phyloP scores from a whole-genome alignment of 176 grass and related monocot species.

The Zoysia japonica region DNA sequence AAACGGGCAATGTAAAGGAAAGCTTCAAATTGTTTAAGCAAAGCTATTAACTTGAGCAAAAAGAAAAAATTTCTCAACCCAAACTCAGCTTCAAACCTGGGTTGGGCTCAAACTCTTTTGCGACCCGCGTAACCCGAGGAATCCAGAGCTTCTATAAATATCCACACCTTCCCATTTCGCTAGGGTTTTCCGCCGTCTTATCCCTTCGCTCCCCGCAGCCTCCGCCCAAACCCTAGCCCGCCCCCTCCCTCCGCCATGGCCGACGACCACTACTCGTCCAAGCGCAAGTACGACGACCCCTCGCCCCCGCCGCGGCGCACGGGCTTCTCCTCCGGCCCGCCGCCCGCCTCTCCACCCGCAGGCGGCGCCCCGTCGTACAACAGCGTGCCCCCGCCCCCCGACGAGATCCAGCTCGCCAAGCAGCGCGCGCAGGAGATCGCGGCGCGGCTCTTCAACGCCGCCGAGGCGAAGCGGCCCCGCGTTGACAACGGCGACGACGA shows the following conservation, averaged over 20 bases:
- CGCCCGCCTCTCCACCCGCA: constrained; percentile 42
- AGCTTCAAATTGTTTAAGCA: no score
- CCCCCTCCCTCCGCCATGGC: constrained; percentile 46
- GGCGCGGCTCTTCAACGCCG: constrained; percentile 78
- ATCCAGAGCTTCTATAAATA: constrained; percentile 38
- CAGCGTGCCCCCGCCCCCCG: constrained; percentile 67
- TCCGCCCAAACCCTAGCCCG: constrained; percentile 45
- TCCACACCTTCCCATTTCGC: neutral
- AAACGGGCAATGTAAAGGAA: no score
- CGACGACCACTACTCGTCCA: constrained; percentile 76
- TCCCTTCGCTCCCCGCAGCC: neutral
- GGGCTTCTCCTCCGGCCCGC: constrained; percentile 70
- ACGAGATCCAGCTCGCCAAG: constrained; percentile 88
- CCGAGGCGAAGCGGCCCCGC: constrained; percentile 88
- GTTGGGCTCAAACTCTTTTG: neutral
- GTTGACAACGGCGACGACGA: constrained; percentile 59
- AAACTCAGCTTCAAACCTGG: neutral
- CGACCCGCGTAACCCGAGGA: neutral
- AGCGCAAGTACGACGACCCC: constrained; percentile 86
- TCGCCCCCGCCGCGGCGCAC: constrained; percentile 60
- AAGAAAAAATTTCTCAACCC: no score
- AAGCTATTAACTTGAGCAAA: no score
- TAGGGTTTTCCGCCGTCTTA: no score
- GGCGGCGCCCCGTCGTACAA: constrained; percentile 51
- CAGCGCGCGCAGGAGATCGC: constrained; percentile 90